phyloP scores from a whole-genome alignment of 148 eudicot genomes.

The Selenicereus undatus region DNA sequence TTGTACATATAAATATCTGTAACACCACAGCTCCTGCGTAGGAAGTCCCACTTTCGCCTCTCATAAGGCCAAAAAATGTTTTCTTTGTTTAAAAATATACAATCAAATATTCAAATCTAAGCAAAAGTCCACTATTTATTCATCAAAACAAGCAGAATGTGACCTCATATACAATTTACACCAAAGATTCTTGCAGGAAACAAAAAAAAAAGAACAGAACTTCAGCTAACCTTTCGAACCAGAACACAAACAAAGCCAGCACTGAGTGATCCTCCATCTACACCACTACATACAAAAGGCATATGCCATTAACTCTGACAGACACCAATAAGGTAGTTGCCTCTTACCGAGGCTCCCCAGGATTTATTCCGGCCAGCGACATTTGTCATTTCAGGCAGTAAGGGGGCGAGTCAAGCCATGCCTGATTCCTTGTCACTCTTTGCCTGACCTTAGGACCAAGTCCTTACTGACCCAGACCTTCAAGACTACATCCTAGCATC shows the following conservation, averaged over 20 bases:
- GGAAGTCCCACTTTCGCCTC: too few species aligned
- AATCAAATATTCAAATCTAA: too few species aligned
- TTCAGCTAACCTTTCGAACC: not conserved
- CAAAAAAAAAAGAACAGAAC: not conserved
- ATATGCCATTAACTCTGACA: not conserved
- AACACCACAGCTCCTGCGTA: too few species aligned
- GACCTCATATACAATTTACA: not conserved
- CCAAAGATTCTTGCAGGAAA: not conserved
- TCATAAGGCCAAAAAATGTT: too few species aligned
- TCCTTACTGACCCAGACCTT: not conserved
- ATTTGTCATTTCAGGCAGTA: not conserved
- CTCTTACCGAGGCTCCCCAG: not conserved
- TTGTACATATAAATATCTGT: too few species aligned
- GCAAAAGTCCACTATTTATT: not conserved
- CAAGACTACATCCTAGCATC: not conserved
- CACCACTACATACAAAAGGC: not conserved
- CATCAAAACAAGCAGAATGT: not conserved
- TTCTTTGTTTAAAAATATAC: too few species aligned
- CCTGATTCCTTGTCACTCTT: not conserved
- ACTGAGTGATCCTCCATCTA: not conserved
- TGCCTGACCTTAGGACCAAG: too few species aligned
- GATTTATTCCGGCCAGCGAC: not conserved
- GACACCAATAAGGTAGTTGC: not conserved
- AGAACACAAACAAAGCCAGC: not conserved
- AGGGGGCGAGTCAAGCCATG: not conserved